These are phyloP conservation scores for Uncinocarpus reesii DNA, from an alignment of 2,329 filamentous ascomycete species.

Conservation along the genomic window DNA sequence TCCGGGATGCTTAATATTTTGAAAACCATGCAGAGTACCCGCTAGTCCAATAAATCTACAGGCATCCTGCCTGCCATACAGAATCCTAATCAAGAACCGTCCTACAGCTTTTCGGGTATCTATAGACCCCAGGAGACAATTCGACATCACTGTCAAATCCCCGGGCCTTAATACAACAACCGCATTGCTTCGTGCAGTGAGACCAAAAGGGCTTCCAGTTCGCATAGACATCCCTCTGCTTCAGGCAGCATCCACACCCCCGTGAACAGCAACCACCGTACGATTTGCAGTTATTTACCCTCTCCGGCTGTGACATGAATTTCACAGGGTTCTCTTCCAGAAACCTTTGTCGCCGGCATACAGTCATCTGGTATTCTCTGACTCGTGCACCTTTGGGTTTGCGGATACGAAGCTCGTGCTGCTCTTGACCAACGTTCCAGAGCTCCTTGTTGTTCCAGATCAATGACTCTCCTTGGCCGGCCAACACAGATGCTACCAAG, in stretches of 20 bases:
- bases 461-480: neutral
- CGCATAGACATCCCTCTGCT: neutral
- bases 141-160: neutral
- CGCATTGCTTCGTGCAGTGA: slow-evolving; percentile 7
- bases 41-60: too few relatives aligned
- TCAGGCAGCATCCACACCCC: slow-evolving; percentile 5
- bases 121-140: neutral
- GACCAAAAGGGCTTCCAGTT: slow-evolving; percentile 4
- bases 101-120: too few relatives aligned
- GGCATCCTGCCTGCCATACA: too few relatives aligned
- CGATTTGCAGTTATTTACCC: slow-evolving; percentile 1
- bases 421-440: neutral
- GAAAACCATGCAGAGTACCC: too few relatives aligned
- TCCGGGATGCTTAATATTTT: too few relatives aligned
- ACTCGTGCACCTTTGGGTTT: slow-evolving; percentile 1
- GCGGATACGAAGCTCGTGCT: neutral
- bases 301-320: neutral
- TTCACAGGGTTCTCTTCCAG: neutral
- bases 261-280: slow-evolving; percentile 1
- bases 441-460: too few relatives aligned
- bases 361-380: neutral
- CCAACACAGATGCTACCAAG: neutral
- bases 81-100: too few relatives aligned
- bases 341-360: neutral
- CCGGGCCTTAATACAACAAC: slow-evolving; percentile 4